Evolutionary conservation across 1,284 basidiomycete genomes (phyloP), one percentile per base, ranked within the genome.

Genomic region (Ustilago shanxiensis): DNA sequence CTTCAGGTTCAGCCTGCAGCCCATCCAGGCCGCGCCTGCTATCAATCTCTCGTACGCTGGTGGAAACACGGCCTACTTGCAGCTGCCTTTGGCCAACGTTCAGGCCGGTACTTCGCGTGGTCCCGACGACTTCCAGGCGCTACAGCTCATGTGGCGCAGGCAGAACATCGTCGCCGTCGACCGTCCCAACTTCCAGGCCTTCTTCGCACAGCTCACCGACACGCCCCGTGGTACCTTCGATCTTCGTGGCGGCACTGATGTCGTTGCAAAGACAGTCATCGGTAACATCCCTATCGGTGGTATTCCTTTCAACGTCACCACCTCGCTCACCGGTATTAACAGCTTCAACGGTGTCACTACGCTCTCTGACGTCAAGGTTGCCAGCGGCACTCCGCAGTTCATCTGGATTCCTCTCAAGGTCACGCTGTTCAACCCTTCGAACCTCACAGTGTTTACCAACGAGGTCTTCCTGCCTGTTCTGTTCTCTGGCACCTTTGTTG

Each of bases 1-100:
- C 1, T 93, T 93, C 86, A 91, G 90, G 11, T 93, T 93, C 87
- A 90, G 90, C 22, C 84, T 93, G 60, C 91, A 92, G 81, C 91
- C 91, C 41, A 85, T 91, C 24, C 87, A 89, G 79, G 87, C 90
- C 1, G 87, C 88, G 3, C 88, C 92, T 77, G 88, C 89, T 29
- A 89, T 92, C 72, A 88, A 88, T 22, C 84, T 93, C 49, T 87
- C 86, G 11, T 87, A 86, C 24, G 86, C 87, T 28, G 90, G 90
- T 5, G 85, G 86, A n/a, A 86, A 90, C 64, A 88, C 90, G 33
- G 92, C 91, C 29, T 77, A 91, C 89, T 88, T 93, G 51, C 83
- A 87, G 31, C 84, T 93, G 44, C 91, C 91, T 2, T 29, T 77
- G 11, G 13, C 62, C 53, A 79, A 88, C 39, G 89, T 88, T 3